Base-by-base conservation (phyloP, 495 filamentous ascomycete genomes). In the Daldinia caldariorum region DNA sequence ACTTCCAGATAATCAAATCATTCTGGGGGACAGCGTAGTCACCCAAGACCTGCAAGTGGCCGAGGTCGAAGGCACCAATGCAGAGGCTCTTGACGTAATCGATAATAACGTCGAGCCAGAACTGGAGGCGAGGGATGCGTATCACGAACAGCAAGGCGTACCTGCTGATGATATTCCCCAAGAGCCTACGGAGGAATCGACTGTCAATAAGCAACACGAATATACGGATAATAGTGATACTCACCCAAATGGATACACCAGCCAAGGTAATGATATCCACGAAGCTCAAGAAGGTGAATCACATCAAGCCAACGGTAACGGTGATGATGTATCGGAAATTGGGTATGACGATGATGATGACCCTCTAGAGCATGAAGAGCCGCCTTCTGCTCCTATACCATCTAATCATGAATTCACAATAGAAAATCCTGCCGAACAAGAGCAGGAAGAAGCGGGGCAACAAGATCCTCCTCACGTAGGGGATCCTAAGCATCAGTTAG, bases 401-500 rank as follows among this genome's bases (percentile, higher is more conserved):
- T 61, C 47, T 5, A 12, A 39, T 31, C 54, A 59, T 12, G 39
- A 31, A 51, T 57, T 55, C 13, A 50, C 22, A 10, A 53, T 12
- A n/a, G 63, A 63, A n/a, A 54, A 61, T 34, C 29, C 14, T 22
- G 13, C 9, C 7, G 65, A 63, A 53, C 18, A 63, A 14, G 61
- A 63, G 6, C 56, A 62, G 35, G 61, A 54, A 6, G 60, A 59
- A 8, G 37, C 47, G 6, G 39, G 49, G 4, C 61, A 58, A 38
- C 37, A 51, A 13, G 34, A 50, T 45, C 32, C 29, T 6, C 2
- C 70, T 29, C 77, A 81, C 55, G 74, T 79, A 3, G 81, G 81
- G 5, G 41, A 8, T n/a, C 16, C 80, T 29, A 83, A 84, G 59
- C 78, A 81, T 31, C 81, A 82, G 54, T 77, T 79, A 57, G 79